Evolutionary conservation across 2,329 filamentous ascomycete genomes (phyloP).

Genomic region (Pseudogymnoascus sp.): DNA sequence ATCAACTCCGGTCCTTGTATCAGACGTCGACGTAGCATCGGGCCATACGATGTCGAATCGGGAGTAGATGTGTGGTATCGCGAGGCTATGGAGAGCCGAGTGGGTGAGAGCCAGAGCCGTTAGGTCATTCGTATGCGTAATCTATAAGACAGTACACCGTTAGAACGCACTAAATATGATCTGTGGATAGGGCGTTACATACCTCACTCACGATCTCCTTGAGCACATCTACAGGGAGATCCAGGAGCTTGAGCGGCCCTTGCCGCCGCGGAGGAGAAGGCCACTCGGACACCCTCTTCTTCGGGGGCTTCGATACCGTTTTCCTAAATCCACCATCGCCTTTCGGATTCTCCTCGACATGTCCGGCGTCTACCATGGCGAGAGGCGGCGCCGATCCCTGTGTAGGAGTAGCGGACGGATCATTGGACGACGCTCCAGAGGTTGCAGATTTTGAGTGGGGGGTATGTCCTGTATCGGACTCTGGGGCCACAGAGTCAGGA

Average conservation of each 20-base stretch:
- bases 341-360: background rate
- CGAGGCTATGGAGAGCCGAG: slow-evolving; percentile 65
- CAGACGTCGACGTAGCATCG: slow-evolving; percentile 53
- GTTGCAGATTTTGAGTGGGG: background rate
- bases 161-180: slow-evolving; percentile 1
- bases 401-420: background rate
- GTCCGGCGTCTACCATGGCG: background rate
- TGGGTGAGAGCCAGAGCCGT: slow-evolving; percentile 70
- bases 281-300: slow-evolving; percentile 57
- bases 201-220: slow-evolving; percentile 74
- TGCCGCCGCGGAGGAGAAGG: slow-evolving; percentile 51
- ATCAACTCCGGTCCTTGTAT: slow-evolving; percentile 66
- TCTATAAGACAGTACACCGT: slow-evolving; percentile 34
- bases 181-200: slow-evolving; percentile 21
- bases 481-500: background rate
- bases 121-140: slow-evolving; percentile 74
- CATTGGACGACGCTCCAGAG: background rate
- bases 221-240: slow-evolving; percentile 69
- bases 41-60: slow-evolving; percentile 87
- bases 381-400: background rate
- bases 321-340: background rate
- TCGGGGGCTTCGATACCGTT: slow-evolving; percentile 36
- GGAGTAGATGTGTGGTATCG: slow-evolving; percentile 72
- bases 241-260: slow-evolving; percentile 56
- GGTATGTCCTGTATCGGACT: background rate